Evolutionary conservation across 1,284 basidiomycete species (phyloP).

Genomic region (Inonotus obliquus): DNA sequence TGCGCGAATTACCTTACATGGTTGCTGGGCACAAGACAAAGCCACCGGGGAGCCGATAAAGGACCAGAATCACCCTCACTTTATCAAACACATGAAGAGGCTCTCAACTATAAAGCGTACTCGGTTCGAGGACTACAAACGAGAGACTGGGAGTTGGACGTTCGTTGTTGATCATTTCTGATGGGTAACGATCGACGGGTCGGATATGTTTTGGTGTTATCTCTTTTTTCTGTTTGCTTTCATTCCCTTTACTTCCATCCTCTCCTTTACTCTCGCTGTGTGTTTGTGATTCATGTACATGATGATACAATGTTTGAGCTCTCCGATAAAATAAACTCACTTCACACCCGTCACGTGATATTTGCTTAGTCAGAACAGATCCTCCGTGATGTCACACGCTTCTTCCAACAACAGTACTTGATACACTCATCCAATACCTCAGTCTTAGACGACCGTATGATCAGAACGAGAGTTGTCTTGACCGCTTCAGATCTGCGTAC

Average conservation of each 20-base stretch:
- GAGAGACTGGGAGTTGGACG: constrained; percentile 83
- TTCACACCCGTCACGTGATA: no score
- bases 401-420: no score
- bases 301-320: not conserved
- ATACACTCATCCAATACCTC: no score
- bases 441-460: no score
- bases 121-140: constrained; percentile 79
- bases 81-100: constrained; percentile 77
- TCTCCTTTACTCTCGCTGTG: no score
- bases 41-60: constrained; percentile 88
- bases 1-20: constrained; percentile 74
- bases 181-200: constrained; percentile 8
- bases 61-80: constrained; percentile 65
- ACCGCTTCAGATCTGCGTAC: no score
- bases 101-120: constrained; percentile 85
- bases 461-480: no score
- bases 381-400: no score
- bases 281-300: not conserved
- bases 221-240: not conserved
- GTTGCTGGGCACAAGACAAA: constrained; percentile 90
- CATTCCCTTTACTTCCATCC: no score
- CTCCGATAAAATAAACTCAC: not conserved
- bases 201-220: not conserved
- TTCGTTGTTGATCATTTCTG: constrained; percentile 94
- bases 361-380: no score